Conservation (phyloP, 1,284 basidiomycete genomes). For the Amylostereum areolatum region DNA sequence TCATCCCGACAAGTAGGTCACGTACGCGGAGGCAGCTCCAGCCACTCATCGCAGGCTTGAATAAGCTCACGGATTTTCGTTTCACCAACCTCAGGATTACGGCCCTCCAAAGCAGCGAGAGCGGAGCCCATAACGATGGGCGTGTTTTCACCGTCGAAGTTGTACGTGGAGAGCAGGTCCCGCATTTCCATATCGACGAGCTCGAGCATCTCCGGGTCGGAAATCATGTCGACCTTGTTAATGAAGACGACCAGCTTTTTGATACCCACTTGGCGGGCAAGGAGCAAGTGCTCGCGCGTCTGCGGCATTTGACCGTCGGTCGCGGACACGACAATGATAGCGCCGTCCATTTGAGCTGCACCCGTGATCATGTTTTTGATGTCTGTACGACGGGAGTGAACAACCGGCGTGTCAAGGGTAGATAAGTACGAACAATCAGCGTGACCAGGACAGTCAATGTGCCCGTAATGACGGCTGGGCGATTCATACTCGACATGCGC, state of each 20-base stretch:
- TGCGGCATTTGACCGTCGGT: constrained; percentile 99
- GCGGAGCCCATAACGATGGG: constrained; percentile 98
- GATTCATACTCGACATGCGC: constrained; percentile 99
- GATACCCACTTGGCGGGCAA: constrained; percentile 98
- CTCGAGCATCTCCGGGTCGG: constrained; percentile 98
- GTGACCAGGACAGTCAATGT: constrained; percentile 98
- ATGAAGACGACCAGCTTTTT: constrained; percentile 99
- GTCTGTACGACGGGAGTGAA: constrained; percentile 35
- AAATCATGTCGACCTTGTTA: constrained; percentile 98
- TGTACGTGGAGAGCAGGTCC: constrained; percentile 89
- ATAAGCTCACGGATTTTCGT: constrained; percentile 85
- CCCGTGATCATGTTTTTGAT: constrained; percentile 99
- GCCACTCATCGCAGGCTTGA: constrained; percentile 89
- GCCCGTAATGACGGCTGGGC: constrained; percentile 88
- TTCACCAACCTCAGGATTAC: constrained; percentile 74
- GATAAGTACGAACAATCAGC: constrained; percentile 68
- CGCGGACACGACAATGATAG: constrained; percentile 96
- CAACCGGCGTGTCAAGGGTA: not conserved
- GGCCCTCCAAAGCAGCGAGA: constrained; percentile 88
- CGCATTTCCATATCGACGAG: constrained; percentile 99
- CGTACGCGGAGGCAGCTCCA: constrained; percentile 88
- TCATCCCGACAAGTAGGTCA: constrained; percentile 10
- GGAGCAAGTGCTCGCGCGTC: constrained; percentile 95
- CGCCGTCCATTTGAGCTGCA: constrained; percentile 98
- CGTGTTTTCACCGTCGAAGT: constrained; percentile 95